Conservation (phyloP, 441 rosid species). For the Isatis lusitanica region DNA sequence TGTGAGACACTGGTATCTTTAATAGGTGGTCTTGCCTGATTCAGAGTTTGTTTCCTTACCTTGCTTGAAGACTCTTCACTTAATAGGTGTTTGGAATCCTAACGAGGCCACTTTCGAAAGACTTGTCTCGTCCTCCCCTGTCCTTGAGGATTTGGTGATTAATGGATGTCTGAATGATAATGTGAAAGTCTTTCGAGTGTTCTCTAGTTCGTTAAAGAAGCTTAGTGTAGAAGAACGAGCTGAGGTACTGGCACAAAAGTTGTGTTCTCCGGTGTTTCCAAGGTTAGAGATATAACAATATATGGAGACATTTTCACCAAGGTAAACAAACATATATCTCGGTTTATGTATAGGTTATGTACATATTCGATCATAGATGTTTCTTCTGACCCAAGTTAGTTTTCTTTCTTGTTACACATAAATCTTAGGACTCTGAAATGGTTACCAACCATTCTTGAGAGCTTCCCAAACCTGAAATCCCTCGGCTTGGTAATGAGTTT, state of each 20-base stretch:
- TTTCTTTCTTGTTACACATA: neutral
- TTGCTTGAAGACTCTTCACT: neutral
- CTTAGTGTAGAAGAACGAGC: too few species aligned
- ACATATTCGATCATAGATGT: neutral
- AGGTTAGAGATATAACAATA: neutral
- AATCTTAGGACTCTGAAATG: neutral
- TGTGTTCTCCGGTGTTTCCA: neutral
- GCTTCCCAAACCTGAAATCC: neutral
- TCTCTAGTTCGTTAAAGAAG: conserved; percentile 8
- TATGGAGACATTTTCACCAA: neutral
- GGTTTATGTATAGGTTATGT: neutral
- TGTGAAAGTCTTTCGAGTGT: neutral
- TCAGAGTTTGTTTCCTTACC: neutral
- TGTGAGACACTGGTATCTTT: neutral
- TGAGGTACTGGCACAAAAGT: too few species aligned
- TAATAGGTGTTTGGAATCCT: neutral
- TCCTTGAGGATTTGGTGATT: neutral
- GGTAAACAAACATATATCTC: neutral
- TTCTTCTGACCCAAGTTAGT: neutral
- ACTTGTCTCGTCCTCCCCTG: neutral
- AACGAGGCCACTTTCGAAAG: neutral
- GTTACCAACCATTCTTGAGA: conserved; percentile 7
- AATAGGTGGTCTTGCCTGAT: neutral
- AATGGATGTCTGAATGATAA: rapidly evolving
- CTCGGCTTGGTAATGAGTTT: neutral